Conservation (phyloP, 1,284 basidiomycete species). For the Ganoderma sinense region DNA sequence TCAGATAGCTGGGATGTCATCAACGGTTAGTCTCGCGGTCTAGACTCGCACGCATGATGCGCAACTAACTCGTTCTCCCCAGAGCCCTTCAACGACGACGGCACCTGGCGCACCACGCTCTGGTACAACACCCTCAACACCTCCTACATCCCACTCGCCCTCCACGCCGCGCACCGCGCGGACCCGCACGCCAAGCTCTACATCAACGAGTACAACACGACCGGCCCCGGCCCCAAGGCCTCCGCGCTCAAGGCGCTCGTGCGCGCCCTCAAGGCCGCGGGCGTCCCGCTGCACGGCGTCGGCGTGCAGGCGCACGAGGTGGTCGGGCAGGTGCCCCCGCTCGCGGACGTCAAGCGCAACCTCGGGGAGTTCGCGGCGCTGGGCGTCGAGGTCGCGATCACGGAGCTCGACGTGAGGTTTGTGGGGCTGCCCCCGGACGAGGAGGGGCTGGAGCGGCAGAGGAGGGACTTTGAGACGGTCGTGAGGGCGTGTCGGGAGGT, state of each 20-base stretch:
- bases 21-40: constrained; percentile 41
- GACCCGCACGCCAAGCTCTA: constrained; percentile 49
- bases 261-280: constrained; percentile 49
- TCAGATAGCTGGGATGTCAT: constrained; percentile 46
- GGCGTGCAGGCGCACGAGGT: constrained; percentile 62
- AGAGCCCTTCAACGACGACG: constrained; percentile 66
- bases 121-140: constrained; percentile 54
- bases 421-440: constrained; percentile 52
- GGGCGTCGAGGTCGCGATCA: constrained; percentile 57
- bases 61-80: background rate
- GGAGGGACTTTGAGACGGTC: constrained; percentile 60
- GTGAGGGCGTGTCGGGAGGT: constrained; percentile 60
- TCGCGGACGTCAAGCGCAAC: constrained; percentile 49
- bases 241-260: constrained; percentile 60
- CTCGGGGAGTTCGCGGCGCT: constrained; percentile 55
- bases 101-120: constrained; percentile 53
- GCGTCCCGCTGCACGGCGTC: constrained; percentile 61
- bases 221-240: constrained; percentile 51
- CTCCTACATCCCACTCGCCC: constrained; percentile 51
- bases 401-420: constrained; percentile 66
- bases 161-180: constrained; percentile 51
- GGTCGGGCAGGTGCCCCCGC: constrained; percentile 52
- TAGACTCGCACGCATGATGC: background rate
- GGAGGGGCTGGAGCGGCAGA: constrained; percentile 55
- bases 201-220: constrained; percentile 60